Percentiles rank a stretch among this genome's conserved stretches.
These are phyloP conservation scores for Lentinula sp. DNA, from an alignment of 768 basidiomycete species.

Conservation along the genomic window DNA sequence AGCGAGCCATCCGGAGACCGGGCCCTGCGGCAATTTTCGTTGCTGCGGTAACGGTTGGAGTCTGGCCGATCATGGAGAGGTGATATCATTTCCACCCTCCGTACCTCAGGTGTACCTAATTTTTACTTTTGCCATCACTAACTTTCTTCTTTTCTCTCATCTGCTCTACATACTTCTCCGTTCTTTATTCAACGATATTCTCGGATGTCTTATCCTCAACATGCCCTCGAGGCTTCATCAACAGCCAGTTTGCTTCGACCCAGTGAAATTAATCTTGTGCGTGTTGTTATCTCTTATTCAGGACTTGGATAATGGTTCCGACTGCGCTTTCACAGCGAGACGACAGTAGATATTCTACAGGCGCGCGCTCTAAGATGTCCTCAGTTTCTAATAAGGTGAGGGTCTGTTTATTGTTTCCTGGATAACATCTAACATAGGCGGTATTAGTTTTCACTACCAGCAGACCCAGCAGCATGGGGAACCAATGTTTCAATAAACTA, in stretches of 20 bases:
- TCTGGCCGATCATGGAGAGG: too few species aligned
- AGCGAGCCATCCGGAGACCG: too few species aligned
- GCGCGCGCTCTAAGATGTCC: constrained; percentile 23
- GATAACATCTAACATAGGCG: too few species aligned
- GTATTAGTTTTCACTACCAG: constrained; percentile 52
- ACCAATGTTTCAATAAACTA: constrained; percentile 47
- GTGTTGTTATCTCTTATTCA: background rate
- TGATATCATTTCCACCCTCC: too few species aligned
- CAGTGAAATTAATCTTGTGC: background rate
- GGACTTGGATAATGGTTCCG: background rate
- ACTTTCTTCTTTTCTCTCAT: constrained; percentile 1
- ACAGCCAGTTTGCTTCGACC: background rate
- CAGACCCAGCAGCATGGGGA: constrained; percentile 66
- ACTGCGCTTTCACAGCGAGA: background rate
- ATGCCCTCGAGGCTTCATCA: background rate
- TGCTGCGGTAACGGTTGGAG: too few species aligned
- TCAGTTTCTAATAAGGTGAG: constrained; percentile 41
- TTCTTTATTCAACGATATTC: constrained; percentile 21
- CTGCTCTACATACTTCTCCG: constrained; percentile 10
- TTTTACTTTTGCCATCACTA: constrained; percentile 3
- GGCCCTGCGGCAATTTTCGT: too few species aligned
- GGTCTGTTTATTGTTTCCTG: background rate
- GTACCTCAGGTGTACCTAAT: too few species aligned
- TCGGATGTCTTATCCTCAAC: constrained; percentile 9
- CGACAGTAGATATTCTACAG: constrained; percentile 28